Conservation (phyloP, 495 filamentous ascomycete species). For the Trichoderma virens region DNA sequence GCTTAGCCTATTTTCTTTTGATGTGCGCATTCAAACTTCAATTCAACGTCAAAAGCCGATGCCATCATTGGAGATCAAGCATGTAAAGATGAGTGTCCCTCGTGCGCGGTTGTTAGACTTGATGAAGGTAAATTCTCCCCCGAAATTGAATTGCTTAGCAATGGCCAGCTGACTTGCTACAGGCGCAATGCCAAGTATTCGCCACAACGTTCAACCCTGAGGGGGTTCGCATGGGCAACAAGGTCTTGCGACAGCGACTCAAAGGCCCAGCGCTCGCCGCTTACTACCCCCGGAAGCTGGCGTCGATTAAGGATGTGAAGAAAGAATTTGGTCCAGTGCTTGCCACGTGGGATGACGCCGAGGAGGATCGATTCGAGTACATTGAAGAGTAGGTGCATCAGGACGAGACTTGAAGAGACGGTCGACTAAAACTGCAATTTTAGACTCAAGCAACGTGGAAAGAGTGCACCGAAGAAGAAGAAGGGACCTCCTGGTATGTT, state of each 20-base stretch:
- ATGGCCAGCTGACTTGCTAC: not conserved
- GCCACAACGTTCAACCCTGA: slow-evolving; percentile 83
- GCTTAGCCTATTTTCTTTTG: not conserved
- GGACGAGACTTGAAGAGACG: not conserved
- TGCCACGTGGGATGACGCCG: slow-evolving; percentile 61
- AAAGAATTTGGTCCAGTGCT: slow-evolving; percentile 50
- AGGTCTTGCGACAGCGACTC: slow-evolving; percentile 76
- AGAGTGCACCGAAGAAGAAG: slow-evolving; percentile 90
- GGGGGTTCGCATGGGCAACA: slow-evolving; percentile 72
- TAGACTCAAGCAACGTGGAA: slow-evolving; percentile 70
- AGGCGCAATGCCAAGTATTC: slow-evolving; percentile 91
- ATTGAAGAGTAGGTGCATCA: slow-evolving; percentile 46
- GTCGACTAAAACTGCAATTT: not conserved
- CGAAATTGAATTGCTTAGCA: no score
- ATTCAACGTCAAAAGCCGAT: slow-evolving; percentile 6
- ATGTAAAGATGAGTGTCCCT: slow-evolving; percentile 59
- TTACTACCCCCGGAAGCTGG: slow-evolving; percentile 76
- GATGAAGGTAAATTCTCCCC: slow-evolving; percentile 54
- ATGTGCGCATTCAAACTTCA: slow-evolving; percentile 5
- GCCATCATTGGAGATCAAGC: slow-evolving; percentile 12
- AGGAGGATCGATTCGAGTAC: slow-evolving; percentile 71
- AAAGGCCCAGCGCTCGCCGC: slow-evolving; percentile 66
- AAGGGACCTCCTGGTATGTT: slow-evolving; percentile 55
- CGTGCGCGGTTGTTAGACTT: slow-evolving; percentile 67
- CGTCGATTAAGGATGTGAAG: slow-evolving; percentile 61